Base-by-base conservation (phyloP, 495 filamentous ascomycete species). In the Hyaloscypha hepaticicola region DNA sequence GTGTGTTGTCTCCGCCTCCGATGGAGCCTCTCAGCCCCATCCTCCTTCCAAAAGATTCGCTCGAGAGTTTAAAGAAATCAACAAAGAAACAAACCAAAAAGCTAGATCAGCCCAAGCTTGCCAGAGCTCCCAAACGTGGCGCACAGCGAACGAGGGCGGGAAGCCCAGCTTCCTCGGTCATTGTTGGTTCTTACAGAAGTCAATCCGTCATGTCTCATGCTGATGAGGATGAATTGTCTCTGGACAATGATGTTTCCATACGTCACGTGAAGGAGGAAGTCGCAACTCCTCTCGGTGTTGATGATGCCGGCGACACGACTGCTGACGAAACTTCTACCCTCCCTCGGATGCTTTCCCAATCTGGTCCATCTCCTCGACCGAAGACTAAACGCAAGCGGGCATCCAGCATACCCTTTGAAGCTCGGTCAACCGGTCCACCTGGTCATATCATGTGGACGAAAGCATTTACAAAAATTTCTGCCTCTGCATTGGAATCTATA, bases 401-500 rank as follows among this genome's bases (percentile, higher is more conserved):
- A n/a, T 28, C 34, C 11, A 61, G 49, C 45, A n/a, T n/a, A 11
- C 27, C 27, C 22, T 19, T 29, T 16, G 25, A 55, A 22, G 24
- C 58, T 12, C 27, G 60, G 57, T n/a, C 29, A 25, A 75, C 77
- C 16, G 76, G 78, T 22, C 78, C 80, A 1, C 77, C 85, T 11
- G 82, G 80, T 3, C 82, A 86, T 63, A 86, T 92, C 21, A 77
- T 90, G 41, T 88, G 87, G 76, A 87, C 86, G 22, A 87, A 91
- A 28, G 88, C 88, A 27, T 96, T 97, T 75, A 82, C 88, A 61
- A 85, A 90, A 53, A 91, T 91, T 12, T 87, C 86, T 9, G 82
- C 84, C 21, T 88, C 91, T 0, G 86, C 96, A 59, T 86, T 98
- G 77, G 90, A 95, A 67, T 88, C 93, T 72, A 92, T 98, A 60